Base-by-base conservation (phyloP, 768 basidiomycete genomes). In the Phanerochaete carnosa region DNA sequence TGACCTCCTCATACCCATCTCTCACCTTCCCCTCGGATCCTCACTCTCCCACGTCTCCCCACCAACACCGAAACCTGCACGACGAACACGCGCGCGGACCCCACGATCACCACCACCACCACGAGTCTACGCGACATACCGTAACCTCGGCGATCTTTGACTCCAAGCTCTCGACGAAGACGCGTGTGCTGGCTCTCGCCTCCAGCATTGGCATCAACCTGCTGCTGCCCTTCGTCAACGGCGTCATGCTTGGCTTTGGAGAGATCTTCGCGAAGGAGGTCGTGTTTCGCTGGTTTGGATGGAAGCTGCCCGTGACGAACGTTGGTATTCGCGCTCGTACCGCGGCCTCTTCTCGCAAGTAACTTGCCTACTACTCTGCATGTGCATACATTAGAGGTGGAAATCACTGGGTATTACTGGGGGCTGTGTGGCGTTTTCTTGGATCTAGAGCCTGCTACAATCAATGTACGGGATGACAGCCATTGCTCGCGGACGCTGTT, bases 181-280 rank as follows among this genome's bases (percentile, higher is more conserved):
- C 90, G 32, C 86, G 92, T 55, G 68, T 84, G 49, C 83, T 81
- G 43, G 90, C 92, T 9, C 71, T 92, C 55, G 73, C 88, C 57
- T 87, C 90, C 16, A 85, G 89, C 25, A 71, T 94, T 63, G 89
- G 89, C 28, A 90, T 96, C 70, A 95, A 96, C 71, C 71, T 96
- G 62, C 70, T 90, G 0, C 79, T 96, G 39, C 94, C 94, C 0
- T 96, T 96, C 72, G 82, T 96, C 9, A 96, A 95, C 64, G 94
- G 94, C 22, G 90, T 96, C 60, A 96, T 96, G 94, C 84, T 95
- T 54, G 94, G 94, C n/a, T 95, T 95, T 69, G 94, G 94, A 43
- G 94, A 96, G 74, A 90, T 96, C 53, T 94, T 95, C 70, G 94
- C 90, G 35, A 90, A 89, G 73, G 83, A 89, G 47, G 80, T 90